Conservation (phyloP, 2,329 filamentous ascomycete genomes). For the Trichophyton mentagrophytes region DNA sequence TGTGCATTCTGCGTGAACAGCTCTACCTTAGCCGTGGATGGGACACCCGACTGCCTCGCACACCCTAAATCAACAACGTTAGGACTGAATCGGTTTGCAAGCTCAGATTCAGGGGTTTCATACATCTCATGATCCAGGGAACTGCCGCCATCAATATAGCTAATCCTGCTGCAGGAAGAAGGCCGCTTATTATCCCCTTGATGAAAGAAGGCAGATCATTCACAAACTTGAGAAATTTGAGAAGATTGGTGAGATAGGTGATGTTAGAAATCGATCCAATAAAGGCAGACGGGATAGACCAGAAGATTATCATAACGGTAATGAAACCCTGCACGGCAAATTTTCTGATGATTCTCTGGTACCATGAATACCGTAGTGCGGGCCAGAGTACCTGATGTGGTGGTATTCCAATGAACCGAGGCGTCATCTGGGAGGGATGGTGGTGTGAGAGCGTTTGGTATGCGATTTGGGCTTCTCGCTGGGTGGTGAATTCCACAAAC, state of each 20-base stretch:
- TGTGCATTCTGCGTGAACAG: constrained; percentile 83
- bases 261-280: constrained; percentile 86
- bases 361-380: constrained; percentile 68
- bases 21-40: constrained; percentile 67
- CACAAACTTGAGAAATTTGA: constrained; percentile 60
- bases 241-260: constrained; percentile 43
- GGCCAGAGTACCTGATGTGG: constrained; percentile 84
- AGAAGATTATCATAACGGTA: constrained; percentile 70
- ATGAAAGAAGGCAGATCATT: constrained; percentile 55
- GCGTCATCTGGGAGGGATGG: constrained; percentile 72
- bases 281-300: constrained; percentile 60
- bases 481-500: constrained; percentile 77
- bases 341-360: constrained; percentile 62
- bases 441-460: constrained; percentile 77
- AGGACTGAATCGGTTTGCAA: not conserved
- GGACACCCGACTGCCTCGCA: constrained; percentile 66
- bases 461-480: constrained; percentile 72
- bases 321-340: constrained; percentile 59
- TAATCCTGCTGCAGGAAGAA: constrained; percentile 67
- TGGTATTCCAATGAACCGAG: constrained; percentile 70
- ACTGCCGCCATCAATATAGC: constrained; percentile 78
- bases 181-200: constrained; percentile 68
- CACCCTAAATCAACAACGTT: constrained; percentile 40
- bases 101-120: constrained; percentile 20
- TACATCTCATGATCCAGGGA: constrained; percentile 65